Evolutionary conservation across 2,329 filamentous ascomycete genomes (phyloP), one percentile per base, ranked within the genome.

Genomic region (Zymoseptoria passerinii): DNA sequence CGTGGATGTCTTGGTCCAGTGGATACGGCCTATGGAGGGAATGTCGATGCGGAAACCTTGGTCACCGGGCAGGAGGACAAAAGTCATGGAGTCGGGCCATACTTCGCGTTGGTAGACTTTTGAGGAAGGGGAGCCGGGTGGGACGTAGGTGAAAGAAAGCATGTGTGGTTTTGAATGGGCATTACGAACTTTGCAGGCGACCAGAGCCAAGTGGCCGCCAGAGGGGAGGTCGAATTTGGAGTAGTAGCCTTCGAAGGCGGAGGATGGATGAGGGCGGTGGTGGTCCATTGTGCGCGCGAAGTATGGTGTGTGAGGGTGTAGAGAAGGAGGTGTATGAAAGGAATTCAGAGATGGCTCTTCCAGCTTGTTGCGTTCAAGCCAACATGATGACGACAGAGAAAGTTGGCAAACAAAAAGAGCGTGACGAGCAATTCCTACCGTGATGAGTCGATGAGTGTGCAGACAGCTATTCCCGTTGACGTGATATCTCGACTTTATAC

Each of bases 221-320:
- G 75, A 77, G 16, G 74, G 72, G 6, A 80, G 72, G 55, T 73
- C 69, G 65, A 80, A 80, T 61, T 79, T 79, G 60, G 75, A 77
- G 68, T 80, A 80, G 67, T 74, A 80, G 40, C 78, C 78, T 67
- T 81, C 78, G 63, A 81, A 80, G 29, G 68, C 70, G 28, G 76
- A 66, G 35, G 56, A 62, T 1, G 63, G 63, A 60, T 80, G 78
- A 1, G 78, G 78, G 6, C 59, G 61, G 52, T 71, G 63, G 62
- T 78, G 75, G 58, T 79, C 72, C 72, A 76, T 76, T 10, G 50
- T n/a, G 23, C 20, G 7, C 16, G 20, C 29, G 9, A 13, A 8
- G 29, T 29, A 35, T 35, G 13, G 13, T 35, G 19, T 50, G 48
- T 50, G 27, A 13, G 27, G 13, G n/a, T n/a, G n/a, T n/a, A 20